Evolutionary conservation across 106 monocot genomes (phyloP), one percentile per base, ranked within the genome.

Genomic region (Dendrobium catenatum): DNA sequence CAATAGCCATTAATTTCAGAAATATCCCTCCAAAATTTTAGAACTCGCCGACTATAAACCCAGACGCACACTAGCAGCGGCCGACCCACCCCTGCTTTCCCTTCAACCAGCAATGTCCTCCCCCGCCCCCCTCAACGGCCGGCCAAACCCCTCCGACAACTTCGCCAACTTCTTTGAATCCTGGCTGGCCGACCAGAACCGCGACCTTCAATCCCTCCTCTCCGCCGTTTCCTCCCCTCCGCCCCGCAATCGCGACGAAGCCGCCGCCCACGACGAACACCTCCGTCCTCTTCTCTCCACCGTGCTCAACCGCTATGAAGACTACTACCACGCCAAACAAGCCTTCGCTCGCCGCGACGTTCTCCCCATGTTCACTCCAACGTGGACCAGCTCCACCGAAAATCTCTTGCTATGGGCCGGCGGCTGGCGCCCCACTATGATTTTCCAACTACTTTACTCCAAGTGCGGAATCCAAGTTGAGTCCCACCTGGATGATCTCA

Each of bases 391-490:
- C 77, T 82, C 89, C 44, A 87, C 89, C 17, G 93, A 93, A 88
- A 84, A 85, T 19, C 79, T 88, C 74, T 88, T 88, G 79, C 77
- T 87, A 72, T 88, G 93, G 93, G 73, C 73, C 70, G 95, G 89
- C 72, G 95, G 93, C 7, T 93, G 95, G 95, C 86, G 89, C 26
- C 93, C 95, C 41, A 55, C 80, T 70, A 27, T 86, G 26, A 87
- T 88, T 66, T 64, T 96, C 82, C 95, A 88, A 19, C 77, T 96
- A 40, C 81, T 93, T 44, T 88, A 92, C 84, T 92, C 94, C 75
- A 92, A 88, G 76, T 87, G 83, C 27, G 94, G 91, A 55, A 48
- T 90, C 41, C 92, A 90, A 76, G 46, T 92, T 4, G 84, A 88
- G 75, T 46, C 80, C 80, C 85, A 68, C 41, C 77, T 94, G 10